phyloP scores from a whole-genome alignment of 768 basidiomycete genomes.

The Russula compacta region DNA sequence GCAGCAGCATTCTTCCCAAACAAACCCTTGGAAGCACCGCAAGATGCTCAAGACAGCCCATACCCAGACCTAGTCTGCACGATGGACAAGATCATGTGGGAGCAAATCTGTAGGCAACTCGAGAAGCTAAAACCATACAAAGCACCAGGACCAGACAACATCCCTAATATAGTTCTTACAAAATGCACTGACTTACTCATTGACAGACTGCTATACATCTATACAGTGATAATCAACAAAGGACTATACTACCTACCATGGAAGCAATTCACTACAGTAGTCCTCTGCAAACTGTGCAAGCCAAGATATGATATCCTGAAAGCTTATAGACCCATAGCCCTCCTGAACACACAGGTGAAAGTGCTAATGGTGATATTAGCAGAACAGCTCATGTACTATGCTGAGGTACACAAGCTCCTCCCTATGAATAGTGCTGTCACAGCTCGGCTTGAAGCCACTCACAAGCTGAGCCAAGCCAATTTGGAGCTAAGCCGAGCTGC shows the following conservation, averaged over 20 bases:
- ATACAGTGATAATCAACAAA: not conserved
- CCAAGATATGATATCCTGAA: not conserved
- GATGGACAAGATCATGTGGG: too few relatives aligned
- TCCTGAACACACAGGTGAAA: not conserved
- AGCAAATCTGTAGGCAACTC: constrained; percentile 14
- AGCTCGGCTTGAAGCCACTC: too few relatives aligned
- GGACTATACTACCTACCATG: not conserved
- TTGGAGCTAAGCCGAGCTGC: too few relatives aligned
- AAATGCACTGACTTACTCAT: constrained; percentile 23
- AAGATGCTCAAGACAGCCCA: too few relatives aligned
- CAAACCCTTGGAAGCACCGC: too few relatives aligned
- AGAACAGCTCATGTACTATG: too few relatives aligned
- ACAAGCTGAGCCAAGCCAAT: too few relatives aligned
- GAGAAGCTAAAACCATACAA: constrained; percentile 29
- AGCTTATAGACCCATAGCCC: not conserved
- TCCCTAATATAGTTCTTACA: constrained; percentile 29
- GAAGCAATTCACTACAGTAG: not conserved
- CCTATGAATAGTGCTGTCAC: too few relatives aligned
- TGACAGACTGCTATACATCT: constrained; percentile 20
- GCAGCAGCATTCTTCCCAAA: too few relatives aligned
- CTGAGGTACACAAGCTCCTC: too few relatives aligned
- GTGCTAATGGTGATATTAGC: too few relatives aligned
- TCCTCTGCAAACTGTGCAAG: constrained; percentile 17
- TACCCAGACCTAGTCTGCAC: too few relatives aligned
- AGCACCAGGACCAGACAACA: constrained; percentile 26